phyloP scores from a whole-genome alignment of 2,329 filamentous ascomycete species.

The Fusarium praegraminearum region DNA sequence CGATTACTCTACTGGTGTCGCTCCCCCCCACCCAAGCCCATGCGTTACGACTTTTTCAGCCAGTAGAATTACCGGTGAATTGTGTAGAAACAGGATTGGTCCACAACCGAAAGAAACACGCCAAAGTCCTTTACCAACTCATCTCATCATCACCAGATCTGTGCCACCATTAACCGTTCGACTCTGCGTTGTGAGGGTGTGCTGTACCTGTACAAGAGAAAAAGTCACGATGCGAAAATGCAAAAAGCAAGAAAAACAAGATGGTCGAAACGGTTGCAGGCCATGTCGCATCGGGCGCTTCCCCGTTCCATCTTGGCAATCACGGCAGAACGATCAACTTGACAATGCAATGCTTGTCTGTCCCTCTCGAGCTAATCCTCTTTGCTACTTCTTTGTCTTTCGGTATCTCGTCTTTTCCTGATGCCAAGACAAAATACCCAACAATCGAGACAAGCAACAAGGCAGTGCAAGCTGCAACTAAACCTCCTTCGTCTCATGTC shows the following conservation, averaged over 20 bases:
- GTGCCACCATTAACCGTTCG: not conserved
- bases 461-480: not conserved
- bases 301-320: conserved; percentile 3
- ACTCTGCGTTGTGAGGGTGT: not conserved
- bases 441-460: not conserved
- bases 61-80: conserved; percentile 2
- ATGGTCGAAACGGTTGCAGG: not conserved
- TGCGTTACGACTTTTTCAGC: not conserved
- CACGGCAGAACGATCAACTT: not conserved
- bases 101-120: not conserved
- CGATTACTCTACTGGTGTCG: not conserved
- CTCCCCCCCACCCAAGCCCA: not conserved
- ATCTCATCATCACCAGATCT: conserved; percentile 11
- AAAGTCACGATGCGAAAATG: not conserved
- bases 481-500: not conserved
- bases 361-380: not conserved
- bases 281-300: not conserved
- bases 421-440: not conserved
- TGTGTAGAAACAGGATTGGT: conserved; percentile 9
- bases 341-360: not conserved
- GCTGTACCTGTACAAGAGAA: not conserved
- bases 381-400: not conserved
- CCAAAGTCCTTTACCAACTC: not conserved
- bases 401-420: not conserved
- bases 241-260: not conserved